phyloP scores from a whole-genome alignment of 495 filamentous ascomycete species.

The Cairneyella variabilis region DNA sequence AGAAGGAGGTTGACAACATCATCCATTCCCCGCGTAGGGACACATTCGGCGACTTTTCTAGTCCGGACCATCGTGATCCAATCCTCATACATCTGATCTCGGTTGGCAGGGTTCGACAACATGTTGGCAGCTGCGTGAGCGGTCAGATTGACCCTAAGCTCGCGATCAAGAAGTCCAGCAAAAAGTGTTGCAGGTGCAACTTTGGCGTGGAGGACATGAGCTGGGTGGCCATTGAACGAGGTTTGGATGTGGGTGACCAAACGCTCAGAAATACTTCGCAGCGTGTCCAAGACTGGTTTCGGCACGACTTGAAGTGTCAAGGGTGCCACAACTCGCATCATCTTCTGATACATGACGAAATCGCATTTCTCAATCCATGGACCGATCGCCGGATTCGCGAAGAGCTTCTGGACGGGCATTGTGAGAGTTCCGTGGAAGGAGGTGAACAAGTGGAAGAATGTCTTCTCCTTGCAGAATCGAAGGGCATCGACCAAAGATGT shows the following conservation, averaged over 20 bases:
- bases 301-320: slow-evolving; percentile 88
- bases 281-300: slow-evolving; percentile 72
- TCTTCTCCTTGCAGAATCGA: slow-evolving; percentile 90
- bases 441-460: slow-evolving; percentile 90
- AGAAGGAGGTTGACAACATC: slow-evolving; percentile 67
- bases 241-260: slow-evolving; percentile 72
- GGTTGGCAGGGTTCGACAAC: slow-evolving; percentile 65
- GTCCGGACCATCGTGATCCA: slow-evolving; percentile 80
- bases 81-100: slow-evolving; percentile 90
- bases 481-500: slow-evolving; percentile 93
- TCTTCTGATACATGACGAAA: slow-evolving; percentile 90
- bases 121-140: slow-evolving; percentile 81
- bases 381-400: slow-evolving; percentile 74
- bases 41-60: slow-evolving; percentile 57
- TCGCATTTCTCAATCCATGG: slow-evolving; percentile 95
- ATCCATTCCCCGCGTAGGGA: slow-evolving; percentile 59
- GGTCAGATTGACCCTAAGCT: slow-evolving; percentile 85
- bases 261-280: slow-evolving; percentile 76
- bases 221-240: slow-evolving; percentile 76
- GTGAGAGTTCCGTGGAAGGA: slow-evolving; percentile 95
- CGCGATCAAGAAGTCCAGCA: slow-evolving; percentile 74
- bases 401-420: slow-evolving; percentile 93
- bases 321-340: slow-evolving; percentile 83
- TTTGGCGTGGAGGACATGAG: slow-evolving; percentile 80
- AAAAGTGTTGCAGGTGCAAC: slow-evolving; percentile 87